Percentiles rank a stretch among this genome's conserved stretches.
phyloP scores from a whole-genome alignment of 1,139 yeast genomes.

The Suhomyces terraborum region DNA sequence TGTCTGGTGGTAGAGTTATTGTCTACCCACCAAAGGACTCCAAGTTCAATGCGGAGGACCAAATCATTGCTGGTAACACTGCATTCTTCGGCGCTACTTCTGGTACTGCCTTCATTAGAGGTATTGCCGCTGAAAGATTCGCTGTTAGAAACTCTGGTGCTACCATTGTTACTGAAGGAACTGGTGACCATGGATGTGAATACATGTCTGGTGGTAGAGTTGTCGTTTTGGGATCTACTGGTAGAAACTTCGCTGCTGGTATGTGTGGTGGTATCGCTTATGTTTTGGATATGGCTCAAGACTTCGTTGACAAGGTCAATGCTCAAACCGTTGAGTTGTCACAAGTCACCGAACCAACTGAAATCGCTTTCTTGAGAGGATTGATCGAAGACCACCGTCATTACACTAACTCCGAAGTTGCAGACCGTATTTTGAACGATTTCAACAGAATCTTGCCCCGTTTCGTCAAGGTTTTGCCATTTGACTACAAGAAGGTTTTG shows the following conservation, averaged over 20 bases:
- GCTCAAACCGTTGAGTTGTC: slow-evolving; percentile 79
- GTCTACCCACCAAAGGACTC: slow-evolving; percentile 90
- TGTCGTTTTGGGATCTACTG: slow-evolving; percentile 87
- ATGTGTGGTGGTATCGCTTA: slow-evolving; percentile 99
- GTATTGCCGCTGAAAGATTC: slow-evolving; percentile 98
- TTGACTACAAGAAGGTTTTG: slow-evolving; percentile 87
- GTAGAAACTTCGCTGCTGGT: slow-evolving; percentile 97
- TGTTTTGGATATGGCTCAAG: slow-evolving; percentile 93
- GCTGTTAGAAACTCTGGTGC: slow-evolving; percentile 99
- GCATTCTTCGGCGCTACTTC: slow-evolving; percentile 98
- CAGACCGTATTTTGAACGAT: slow-evolving; percentile 77
- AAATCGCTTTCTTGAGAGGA: slow-evolving; percentile 92
- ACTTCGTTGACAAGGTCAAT: slow-evolving; percentile 80
- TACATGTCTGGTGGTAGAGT: slow-evolving; percentile 99
- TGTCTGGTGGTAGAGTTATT: slow-evolving; percentile 91
- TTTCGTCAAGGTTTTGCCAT: slow-evolving; percentile 91
- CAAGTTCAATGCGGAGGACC: slow-evolving; percentile 89
- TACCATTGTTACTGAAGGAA: slow-evolving; percentile 92
- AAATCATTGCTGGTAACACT: slow-evolving; percentile 94
- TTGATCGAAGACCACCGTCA: slow-evolving; percentile 94
- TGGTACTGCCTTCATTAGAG: slow-evolving; percentile 91
- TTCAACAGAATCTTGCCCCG: slow-evolving; percentile 87
- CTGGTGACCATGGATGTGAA: slow-evolving; percentile 98
- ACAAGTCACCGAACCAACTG: slow-evolving; percentile 79
- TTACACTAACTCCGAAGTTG: slow-evolving; percentile 90